Base-by-base conservation (phyloP, 768 basidiomycete genomes). In the Omphalotus guepiniiformis region DNA sequence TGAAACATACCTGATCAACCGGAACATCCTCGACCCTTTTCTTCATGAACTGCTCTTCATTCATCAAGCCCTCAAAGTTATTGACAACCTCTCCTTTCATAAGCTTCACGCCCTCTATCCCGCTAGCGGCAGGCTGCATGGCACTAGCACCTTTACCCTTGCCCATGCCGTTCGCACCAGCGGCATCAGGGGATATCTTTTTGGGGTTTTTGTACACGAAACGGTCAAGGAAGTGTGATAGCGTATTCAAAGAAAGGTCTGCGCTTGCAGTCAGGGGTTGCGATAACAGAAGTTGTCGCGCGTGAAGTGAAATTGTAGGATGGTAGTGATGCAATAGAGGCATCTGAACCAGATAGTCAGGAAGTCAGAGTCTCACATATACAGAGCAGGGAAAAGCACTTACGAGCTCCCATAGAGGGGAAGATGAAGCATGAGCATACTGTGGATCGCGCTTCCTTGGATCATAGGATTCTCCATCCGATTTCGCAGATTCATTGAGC, bases 161-260 rank as follows among this genome's bases (percentile, higher is more conserved):
- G 1, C 67, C 53, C 38, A 43, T 59, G 11, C 52, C 49, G 22
- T 51, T 51, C 47, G 49, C 58, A 36, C 58, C 64, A 21, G 65
- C 62, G 6, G 60, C 66, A 27, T 57, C 63, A 19, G 50, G 36
- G 49, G 67, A 70, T 30, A 62, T 56, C 56, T 85, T 83, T 70
- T 97, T 98, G 1, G 93, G 85, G 62, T 98, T 97, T 65, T 93
- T 91, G 73, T 92, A 97, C 35, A 97, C 90, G 68, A 98, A 97
- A 2, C 94, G 82, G 61, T 98, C 96, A 32, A 98, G 78, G 79
- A 99, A 97, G 58, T 93, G 90, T 1, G 89, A 85, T 19, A 97
- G 79, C 1, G 93, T 94, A 69, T 96, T 93, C 48, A 93, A 82
- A 8, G 89, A 83, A 39, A 99, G 85, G 59, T 98, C 94, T 0